Conservation (phyloP, 1,139 yeast genomes). For the Saccharomycopsis hybrid region DNA sequence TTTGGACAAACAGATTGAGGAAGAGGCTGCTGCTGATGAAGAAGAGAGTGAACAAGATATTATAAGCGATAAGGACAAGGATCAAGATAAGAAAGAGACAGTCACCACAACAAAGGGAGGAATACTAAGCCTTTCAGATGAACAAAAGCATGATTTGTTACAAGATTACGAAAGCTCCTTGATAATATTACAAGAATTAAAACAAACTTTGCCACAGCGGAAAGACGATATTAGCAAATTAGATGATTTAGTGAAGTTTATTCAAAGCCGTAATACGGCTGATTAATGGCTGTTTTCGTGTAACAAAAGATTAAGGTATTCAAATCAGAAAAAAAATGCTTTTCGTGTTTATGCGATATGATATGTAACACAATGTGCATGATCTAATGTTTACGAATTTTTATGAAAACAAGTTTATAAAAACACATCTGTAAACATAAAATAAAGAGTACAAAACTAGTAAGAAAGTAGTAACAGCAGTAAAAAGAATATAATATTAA, state of each 20-base stretch:
- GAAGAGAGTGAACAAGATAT: constrained; percentile 11
- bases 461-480: too few species aligned
- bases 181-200: constrained; percentile 20
- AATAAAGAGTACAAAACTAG: too few species aligned
- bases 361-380: too few species aligned
- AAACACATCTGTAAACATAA: too few species aligned
- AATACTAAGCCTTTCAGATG: neutral
- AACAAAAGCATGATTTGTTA: constrained; percentile 12
- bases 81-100: neutral
- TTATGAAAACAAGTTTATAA: too few species aligned
- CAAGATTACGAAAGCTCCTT: constrained; percentile 24
- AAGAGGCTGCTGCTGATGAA: neutral
- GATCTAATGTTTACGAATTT: too few species aligned
- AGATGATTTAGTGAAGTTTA: constrained; percentile 8
- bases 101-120: too few species aligned
- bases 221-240: constrained; percentile 9
- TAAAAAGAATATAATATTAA: too few species aligned
- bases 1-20: constrained; percentile 13
- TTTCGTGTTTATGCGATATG: too few species aligned
- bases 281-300: too few species aligned
- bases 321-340: too few species aligned
- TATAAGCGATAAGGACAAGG: neutral
- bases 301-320: too few species aligned
- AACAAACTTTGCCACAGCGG: constrained; percentile 10
- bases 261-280: constrained; percentile 5